Conservation (phyloP, 2,329 filamentous ascomycete genomes). For the Talaromyces verruculosus region DNA sequence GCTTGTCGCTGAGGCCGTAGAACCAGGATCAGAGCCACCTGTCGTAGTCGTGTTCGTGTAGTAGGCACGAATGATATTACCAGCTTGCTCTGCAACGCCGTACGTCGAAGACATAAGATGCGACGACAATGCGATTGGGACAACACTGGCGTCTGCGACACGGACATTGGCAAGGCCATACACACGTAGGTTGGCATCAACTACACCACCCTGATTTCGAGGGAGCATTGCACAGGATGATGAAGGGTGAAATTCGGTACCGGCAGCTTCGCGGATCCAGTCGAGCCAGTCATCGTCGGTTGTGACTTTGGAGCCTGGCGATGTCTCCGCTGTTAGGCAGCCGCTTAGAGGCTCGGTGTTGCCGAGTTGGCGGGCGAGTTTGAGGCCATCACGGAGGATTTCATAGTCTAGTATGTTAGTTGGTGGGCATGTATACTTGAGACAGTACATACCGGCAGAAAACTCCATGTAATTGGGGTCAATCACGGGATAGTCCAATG, state of each 20-base stretch:
- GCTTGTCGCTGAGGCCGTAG: background rate
- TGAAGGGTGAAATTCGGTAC: constrained; percentile 31
- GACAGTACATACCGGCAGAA: constrained; percentile 26
- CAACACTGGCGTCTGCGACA: constrained; percentile 33
- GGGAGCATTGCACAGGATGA: constrained; percentile 33
- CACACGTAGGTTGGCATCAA: constrained; percentile 31
- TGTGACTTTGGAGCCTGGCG: constrained; percentile 26
- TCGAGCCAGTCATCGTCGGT: constrained; percentile 29
- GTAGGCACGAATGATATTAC: constrained; percentile 30
- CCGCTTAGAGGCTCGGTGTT: constrained; percentile 26
- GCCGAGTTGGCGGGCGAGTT: constrained; percentile 29
- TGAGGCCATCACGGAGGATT: constrained; percentile 30
- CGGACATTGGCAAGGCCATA: constrained; percentile 35
- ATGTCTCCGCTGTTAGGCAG: constrained; percentile 27
- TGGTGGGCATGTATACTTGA: background rate
- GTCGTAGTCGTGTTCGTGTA: constrained; percentile 23
- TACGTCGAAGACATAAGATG: constrained; percentile 40
- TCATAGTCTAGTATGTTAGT: constrained; percentile 27
- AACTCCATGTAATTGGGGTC: constrained; percentile 32
- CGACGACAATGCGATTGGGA: constrained; percentile 33
- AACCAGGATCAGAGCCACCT: background rate
- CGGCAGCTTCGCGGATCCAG: constrained; percentile 25
- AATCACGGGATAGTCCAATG: constrained; percentile 32
- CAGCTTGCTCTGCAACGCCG: constrained; percentile 35
- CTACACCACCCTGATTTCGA: constrained; percentile 29